A percentile compares a stretch with the other conserved stretches of the same genome.
Conservation (phyloP, 139 green algal species). For the Pseudopediastrum boryanum region DNA sequence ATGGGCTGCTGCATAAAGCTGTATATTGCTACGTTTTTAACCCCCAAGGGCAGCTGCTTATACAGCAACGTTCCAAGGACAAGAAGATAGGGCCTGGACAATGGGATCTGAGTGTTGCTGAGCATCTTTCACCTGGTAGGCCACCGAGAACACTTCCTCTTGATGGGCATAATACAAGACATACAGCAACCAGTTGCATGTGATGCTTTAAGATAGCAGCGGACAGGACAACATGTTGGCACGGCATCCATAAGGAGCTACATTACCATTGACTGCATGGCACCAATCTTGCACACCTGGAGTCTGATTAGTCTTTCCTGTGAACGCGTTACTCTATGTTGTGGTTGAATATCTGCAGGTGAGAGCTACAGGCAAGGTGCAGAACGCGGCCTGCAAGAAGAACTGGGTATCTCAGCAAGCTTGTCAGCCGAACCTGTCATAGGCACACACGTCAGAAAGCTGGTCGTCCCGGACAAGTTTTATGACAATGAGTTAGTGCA, state of each 20-base stretch:
- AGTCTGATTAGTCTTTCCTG: too few species aligned
- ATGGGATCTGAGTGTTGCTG: conserved; percentile 75
- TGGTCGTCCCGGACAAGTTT: conserved; percentile 16
- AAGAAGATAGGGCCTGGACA: conserved; percentile 73
- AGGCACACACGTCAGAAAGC: conserved; percentile 13
- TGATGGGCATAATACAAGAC: too few species aligned
- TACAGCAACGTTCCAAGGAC: conserved; percentile 57
- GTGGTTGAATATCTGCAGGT: conserved; percentile 42
- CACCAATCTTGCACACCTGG: too few species aligned
- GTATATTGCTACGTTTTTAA: conserved; percentile 74
- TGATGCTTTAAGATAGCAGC: too few species aligned
- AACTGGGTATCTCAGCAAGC: conserved; percentile 60
- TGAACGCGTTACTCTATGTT: too few species aligned
- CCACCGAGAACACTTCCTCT: too few species aligned
- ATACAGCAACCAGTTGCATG: too few species aligned
- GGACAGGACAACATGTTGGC: too few species aligned
- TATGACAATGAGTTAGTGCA: conserved; percentile 56
- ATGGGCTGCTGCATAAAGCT: conserved; percentile 26
- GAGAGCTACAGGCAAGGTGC: conserved; percentile 62
- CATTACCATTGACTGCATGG: too few species aligned
- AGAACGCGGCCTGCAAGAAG: conserved; percentile 64
- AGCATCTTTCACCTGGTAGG: conserved; percentile 63
- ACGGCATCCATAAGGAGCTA: too few species aligned
- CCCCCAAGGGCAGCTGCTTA: conserved; percentile 47
- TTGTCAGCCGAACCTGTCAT: conserved; percentile 51